Evolutionary conservation across 495 filamentous ascomycete genomes (phyloP).

Genomic region (Penicillium odoratum): DNA sequence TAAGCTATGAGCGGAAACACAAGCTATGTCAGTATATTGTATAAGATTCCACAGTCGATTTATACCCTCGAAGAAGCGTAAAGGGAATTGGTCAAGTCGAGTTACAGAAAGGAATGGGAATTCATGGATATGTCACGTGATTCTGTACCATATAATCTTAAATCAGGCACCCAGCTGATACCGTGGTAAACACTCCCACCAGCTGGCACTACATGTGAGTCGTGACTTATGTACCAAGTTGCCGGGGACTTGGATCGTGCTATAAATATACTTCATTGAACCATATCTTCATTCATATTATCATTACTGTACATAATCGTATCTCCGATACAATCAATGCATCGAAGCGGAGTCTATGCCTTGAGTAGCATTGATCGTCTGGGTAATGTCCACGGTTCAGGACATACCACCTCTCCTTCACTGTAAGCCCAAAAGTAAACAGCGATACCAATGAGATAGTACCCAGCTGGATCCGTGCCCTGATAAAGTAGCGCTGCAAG

Average conservation of each 20-base stretch:
- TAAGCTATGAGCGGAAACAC: not conserved
- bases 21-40: not conserved
- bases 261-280: not conserved
- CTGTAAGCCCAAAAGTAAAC: slow-evolving; percentile 97
- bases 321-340: slow-evolving; percentile 13
- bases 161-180: too few species aligned
- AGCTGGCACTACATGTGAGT: too few species aligned
- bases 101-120: too few species aligned
- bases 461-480: slow-evolving; percentile 85
- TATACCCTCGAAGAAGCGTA: not conserved
- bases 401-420: slow-evolving; percentile 87
- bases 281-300: slow-evolving; percentile 10
- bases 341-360: slow-evolving; percentile 26
- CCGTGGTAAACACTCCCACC: too few species aligned
- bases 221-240: too few species aligned
- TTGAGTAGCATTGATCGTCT: slow-evolving; percentile 31
- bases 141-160: too few species aligned
- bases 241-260: too few species aligned
- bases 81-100: too few species aligned
- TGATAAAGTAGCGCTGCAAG: slow-evolving; percentile 82
- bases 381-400: slow-evolving; percentile 58
- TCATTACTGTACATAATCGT: slow-evolving; percentile 19
- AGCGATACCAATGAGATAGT: slow-evolving; percentile 82
- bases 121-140: too few species aligned
- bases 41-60: not conserved